Evolutionary conservation across 768 basidiomycete genomes (phyloP).

Genomic region (Agaricus subrufescens): DNA sequence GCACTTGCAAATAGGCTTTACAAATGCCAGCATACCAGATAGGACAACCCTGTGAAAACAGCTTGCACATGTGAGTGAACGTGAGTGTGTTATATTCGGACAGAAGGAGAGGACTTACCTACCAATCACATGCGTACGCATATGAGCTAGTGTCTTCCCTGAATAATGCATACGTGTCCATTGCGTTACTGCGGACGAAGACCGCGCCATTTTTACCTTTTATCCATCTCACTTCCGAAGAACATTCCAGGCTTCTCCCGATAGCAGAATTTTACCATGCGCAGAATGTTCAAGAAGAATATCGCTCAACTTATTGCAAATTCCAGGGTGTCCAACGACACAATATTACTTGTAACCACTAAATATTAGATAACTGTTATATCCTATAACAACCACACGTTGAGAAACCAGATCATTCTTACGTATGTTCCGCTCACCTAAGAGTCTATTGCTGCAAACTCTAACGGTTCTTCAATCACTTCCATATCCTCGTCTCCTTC

Average conservation of each 20-base stretch:
- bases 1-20: too few relatives aligned
- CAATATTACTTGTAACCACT: background rate
- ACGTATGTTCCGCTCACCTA: background rate
- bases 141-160: background rate
- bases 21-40: too few relatives aligned
- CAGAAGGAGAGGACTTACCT: background rate
- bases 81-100: background rate
- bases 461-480: slow-evolving; percentile 16
- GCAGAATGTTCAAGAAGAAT: too few relatives aligned
- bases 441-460: background rate
- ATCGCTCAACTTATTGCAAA: background rate
- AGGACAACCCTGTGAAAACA: too few relatives aligned
- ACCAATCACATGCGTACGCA: background rate
- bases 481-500: slow-evolving; percentile 39
- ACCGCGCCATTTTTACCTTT: background rate
- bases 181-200: background rate
- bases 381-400: background rate
- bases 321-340: background rate
- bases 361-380: background rate
- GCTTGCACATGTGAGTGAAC: too few relatives aligned
- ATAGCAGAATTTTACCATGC: background rate
- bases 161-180: background rate
- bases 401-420: background rate
- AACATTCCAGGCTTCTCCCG: background rate
- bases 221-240: background rate